Conservation (phyloP, 768 basidiomycete species). For the Trametes maxima region DNA sequence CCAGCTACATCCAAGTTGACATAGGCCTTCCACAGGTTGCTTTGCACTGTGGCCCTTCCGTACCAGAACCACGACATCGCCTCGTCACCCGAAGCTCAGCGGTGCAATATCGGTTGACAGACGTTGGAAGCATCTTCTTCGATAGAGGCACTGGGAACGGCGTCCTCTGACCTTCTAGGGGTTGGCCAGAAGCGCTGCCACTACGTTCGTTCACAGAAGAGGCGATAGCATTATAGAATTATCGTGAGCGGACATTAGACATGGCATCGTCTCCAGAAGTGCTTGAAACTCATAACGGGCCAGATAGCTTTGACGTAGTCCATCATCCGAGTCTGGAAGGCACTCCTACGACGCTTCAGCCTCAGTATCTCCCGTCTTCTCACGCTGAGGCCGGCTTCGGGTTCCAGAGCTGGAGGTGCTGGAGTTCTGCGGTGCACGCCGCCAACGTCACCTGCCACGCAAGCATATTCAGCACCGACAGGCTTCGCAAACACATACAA, state of each 20-base stretch:
- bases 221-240: background rate
- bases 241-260: background rate
- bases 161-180: constrained; percentile 47
- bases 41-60: constrained; percentile 57
- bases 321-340: background rate
- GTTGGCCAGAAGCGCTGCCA: background rate
- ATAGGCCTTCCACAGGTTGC: constrained; percentile 47
- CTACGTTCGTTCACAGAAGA: background rate
- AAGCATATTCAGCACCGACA: background rate
- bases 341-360: background rate
- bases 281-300: background rate
- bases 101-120: constrained; percentile 72
- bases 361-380: background rate
- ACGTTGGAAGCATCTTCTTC: constrained; percentile 67
- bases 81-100: constrained; percentile 56
- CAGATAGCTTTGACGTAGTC: background rate
- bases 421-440: constrained; percentile 1
- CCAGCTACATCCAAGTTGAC: background rate
- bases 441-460: constrained; percentile 4
- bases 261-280: background rate
- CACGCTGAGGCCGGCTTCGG: constrained; percentile 7
- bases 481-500: background rate
- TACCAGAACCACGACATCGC: constrained; percentile 34
- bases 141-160: constrained; percentile 69
- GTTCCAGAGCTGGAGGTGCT: constrained; percentile 9